Base-by-base conservation (phyloP, 2,329 filamentous ascomycete genomes). In the Claviceps cyperi region DNA sequence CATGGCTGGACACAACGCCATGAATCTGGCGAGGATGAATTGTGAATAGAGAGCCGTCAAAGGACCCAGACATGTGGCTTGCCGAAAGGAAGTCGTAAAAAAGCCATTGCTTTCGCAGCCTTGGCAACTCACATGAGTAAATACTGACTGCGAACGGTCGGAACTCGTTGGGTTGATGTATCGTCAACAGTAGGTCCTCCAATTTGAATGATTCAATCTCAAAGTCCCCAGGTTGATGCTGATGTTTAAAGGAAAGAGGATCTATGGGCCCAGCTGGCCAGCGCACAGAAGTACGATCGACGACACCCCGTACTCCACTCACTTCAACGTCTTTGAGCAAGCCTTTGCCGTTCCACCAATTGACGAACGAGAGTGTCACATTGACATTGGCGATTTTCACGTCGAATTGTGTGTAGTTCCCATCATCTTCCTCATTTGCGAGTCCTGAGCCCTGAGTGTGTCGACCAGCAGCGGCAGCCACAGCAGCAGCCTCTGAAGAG, bases 301-400 rank as follows among this genome's bases (percentile, higher is more conserved):
- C 76, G 5, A 97, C 87, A 21, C 92, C 92, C 52, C 92, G 80
- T 32, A 98, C 86, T 4, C 92, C 92, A 61, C 89, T 92, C 48
- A 98, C 83, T 62, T 96, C 89, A 41, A 98, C 92, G 62, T 97
- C 87, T 58, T 86, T 83, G 8, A 98, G 71, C 5, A 94, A 75
- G 0, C 92, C 92, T 65, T 91, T 96, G 21, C 92, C 91, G 58
- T 95, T 97, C 80, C 94, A 94, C 92, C 92, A 98, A 63, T 96
- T 97, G n/a, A 89, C 76, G 58, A 98, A 97, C 0, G 92, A 98
- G 24, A 98, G 66, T 0, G 91, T 97, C 41, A 98, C 91, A 60
- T 98, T 95, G 54, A 98, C 87, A 0, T 87, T 94, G 54, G 92
- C 87, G 52, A 98, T 87, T 0, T 89, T 95, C 15, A 98, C 73